Evolutionary conservation across 2,329 filamentous ascomycete genomes (phyloP), one percentile per base, ranked within the genome.

Genomic region (Paraphaeosphaeria sporulosa): DNA sequence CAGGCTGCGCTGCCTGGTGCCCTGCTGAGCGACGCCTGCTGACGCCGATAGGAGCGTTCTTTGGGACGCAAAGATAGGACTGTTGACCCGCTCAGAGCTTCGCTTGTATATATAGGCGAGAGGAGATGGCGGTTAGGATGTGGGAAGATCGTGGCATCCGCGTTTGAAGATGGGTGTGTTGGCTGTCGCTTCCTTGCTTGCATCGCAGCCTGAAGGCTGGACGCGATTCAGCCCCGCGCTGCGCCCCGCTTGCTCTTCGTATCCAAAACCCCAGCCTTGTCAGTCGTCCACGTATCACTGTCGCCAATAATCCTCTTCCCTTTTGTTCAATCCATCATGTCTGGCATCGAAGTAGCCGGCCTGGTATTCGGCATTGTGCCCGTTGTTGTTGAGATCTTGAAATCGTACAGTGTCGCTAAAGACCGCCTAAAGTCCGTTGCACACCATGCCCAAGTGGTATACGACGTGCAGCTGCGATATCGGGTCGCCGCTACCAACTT

Each of bases 291-390:
- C 47, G 12, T n/a, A 36, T 21, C n/a, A 9, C 8, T 5, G 10
- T n/a, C 30, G 47, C 13, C 30, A 34, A 42, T 27, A 12, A 9
- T 42, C 30, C 36, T 34, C 27, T 27, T 54, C 27, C 17, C 19
- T 9, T 17, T n/a, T 12, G 13, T 46, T 4, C 17, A 6, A 30
- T 27, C 30, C 30, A 17, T 21, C 32, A 63, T 60, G 60, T 63
- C 57, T 34, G 60, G 57, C 52, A 55, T 55, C 27, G 61, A 63
- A 36, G 44, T 63, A 34, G 61, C 61, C 25, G 61, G 61, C 6
- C 38, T 63, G 10, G 55, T 44, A 4, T 30, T 63, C 42, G 61
- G 61, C 36, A 51, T 63, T 9, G 50, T 63, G 13, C 61, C 61
- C 23, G 51, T 63, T 12, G 32, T 63, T 13, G 55, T 60, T 36